Conservation (phyloP, 768 basidiomycete genomes). For the Rickenella mellea region DNA sequence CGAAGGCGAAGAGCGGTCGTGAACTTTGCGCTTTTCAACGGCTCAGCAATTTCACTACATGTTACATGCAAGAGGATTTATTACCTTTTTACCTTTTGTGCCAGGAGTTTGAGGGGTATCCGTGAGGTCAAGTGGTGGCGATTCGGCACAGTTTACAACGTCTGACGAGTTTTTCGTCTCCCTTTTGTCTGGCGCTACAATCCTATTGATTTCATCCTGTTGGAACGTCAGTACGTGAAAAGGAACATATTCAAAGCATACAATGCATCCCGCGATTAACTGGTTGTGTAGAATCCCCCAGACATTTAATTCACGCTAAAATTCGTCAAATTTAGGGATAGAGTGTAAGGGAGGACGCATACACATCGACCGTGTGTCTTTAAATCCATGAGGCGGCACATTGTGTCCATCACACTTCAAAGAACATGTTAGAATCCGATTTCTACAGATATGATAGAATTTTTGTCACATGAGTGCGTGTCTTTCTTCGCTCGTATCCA, state of each 20-base stretch:
- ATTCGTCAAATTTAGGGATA: neutral
- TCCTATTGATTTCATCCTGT: no score
- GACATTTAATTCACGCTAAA: conserved; percentile 75
- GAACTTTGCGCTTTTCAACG: no score
- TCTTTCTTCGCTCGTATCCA: no score
- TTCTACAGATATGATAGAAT: neutral
- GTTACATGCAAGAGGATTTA: no score
- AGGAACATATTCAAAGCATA: conserved; percentile 7
- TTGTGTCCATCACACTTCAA: conserved; percentile 33
- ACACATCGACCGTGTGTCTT: neutral
- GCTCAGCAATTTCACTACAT: no score
- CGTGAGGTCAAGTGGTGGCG: neutral
- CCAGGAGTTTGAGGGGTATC: neutral
- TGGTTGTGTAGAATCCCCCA: conserved; percentile 63
- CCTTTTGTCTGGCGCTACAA: neutral
- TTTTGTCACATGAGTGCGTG: no score
- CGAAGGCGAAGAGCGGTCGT: conserved; percentile 7
- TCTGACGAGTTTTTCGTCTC: neutral
- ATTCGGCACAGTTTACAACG: neutral
- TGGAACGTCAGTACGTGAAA: no score
- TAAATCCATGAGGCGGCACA: neutral
- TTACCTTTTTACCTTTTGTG: no score
- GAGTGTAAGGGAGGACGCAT: neutral
- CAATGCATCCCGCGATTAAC: conserved; percentile 68
- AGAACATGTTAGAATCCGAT: neutral